Percentiles rank a stretch among this genome's conserved stretches.
Conservation (phyloP, 306 rosid genomes). For the Prunus dulcis region DNA sequence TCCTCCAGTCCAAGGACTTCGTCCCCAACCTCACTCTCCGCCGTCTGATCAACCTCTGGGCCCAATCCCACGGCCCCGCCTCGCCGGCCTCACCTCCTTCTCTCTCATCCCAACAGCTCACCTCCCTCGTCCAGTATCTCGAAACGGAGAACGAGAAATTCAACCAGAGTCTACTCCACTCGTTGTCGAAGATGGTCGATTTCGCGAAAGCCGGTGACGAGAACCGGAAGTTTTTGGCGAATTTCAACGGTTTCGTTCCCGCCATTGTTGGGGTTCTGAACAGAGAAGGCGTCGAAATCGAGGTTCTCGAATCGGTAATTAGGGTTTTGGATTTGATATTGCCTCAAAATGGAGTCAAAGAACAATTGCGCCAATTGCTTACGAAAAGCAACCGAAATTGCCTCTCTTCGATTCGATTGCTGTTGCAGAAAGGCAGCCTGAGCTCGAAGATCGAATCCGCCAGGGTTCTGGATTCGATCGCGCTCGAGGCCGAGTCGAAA, state of each 20-base stretch:
- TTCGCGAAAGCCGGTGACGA: conserved; percentile 26
- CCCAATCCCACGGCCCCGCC: conserved; percentile 28
- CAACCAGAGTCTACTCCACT: background rate
- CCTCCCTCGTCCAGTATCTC: conserved; percentile 18
- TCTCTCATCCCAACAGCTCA: conserved; percentile 24
- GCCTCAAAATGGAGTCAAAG: conserved; percentile 17
- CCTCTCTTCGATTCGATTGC: conserved; percentile 22
- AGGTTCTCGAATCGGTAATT: conserved; percentile 25
- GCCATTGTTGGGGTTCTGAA: conserved; percentile 28
- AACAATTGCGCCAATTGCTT: conserved; percentile 15
- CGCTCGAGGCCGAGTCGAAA: conserved; percentile 35
- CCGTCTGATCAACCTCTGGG: conserved; percentile 55
- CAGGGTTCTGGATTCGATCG: conserved; percentile 35
- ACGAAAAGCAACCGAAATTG: conserved; percentile 27
- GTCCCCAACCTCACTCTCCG: conserved; percentile 59
- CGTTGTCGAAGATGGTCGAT: conserved; percentile 27
- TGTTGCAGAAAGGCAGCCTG: conserved; percentile 30
- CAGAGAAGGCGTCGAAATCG: conserved; percentile 10
- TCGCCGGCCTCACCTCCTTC: conserved; percentile 22
- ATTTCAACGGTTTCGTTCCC: conserved; percentile 33
- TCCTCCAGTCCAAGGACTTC: conserved; percentile 51
- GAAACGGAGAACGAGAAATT: conserved; percentile 1
- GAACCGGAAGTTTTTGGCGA: conserved; percentile 25
- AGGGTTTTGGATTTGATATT: conserved; percentile 30
- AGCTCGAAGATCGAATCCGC: conserved; percentile 37